Conservation (phyloP, 306 rosid species). For the Cicer arietinum region DNA sequence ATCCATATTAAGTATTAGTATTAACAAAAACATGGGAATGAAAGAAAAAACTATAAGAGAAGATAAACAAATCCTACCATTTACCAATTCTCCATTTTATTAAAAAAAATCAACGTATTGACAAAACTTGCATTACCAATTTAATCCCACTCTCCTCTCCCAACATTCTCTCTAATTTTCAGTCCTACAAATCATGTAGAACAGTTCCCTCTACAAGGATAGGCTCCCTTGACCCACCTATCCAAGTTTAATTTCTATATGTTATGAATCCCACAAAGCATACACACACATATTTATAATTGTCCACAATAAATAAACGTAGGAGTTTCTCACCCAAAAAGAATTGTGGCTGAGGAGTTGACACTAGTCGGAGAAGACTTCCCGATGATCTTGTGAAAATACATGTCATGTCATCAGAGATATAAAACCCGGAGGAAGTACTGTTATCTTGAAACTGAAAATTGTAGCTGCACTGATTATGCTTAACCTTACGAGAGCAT, state of each 20-base stretch:
- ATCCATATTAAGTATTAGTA: not conserved
- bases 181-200: not conserved
- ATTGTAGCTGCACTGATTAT: constrained; percentile 69
- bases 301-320: not conserved
- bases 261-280: not conserved
- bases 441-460: constrained; percentile 90
- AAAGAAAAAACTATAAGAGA: not conserved
- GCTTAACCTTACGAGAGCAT: no score
- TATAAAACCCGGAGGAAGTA: constrained; percentile 82
- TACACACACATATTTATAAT: not conserved
- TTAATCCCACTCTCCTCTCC: no score
- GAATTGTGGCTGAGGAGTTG: constrained; percentile 74
- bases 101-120: no score
- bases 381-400: constrained; percentile 79
- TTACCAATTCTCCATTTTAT: not conserved
- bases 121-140: not conserved
- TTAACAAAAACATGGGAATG: not conserved
- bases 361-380: constrained; percentile 50
- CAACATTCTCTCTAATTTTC: no score
- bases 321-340: constrained; percentile 78
- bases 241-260: constrained; percentile 22
- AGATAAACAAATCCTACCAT: constrained; percentile 17
- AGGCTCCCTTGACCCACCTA: constrained; percentile 25
- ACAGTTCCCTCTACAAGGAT: no score
- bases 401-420: constrained; percentile 69